phyloP scores from a whole-genome alignment of 169 alveolate species.

The Plasmodium ovale region DNA sequence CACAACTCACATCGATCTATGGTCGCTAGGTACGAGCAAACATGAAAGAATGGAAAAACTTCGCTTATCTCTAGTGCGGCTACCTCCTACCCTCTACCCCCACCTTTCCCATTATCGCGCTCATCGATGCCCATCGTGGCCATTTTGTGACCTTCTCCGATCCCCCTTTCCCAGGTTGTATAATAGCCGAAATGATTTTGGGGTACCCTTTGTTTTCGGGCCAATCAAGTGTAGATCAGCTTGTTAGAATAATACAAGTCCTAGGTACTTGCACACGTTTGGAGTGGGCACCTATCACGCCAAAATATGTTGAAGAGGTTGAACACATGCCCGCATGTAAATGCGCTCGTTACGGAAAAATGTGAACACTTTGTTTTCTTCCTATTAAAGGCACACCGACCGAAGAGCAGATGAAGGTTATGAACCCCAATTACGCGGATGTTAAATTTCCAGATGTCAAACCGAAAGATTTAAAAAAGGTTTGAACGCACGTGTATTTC shows the following conservation, averaged over 20 bases:
- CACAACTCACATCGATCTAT: constrained; percentile 97
- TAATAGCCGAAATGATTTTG: constrained; percentile 94
- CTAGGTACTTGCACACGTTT: constrained; percentile 72
- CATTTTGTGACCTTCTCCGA: constrained; percentile 75
- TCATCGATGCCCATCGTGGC: constrained; percentile 76
- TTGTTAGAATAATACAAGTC: constrained; percentile 95
- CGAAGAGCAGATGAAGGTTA: constrained; percentile 92
- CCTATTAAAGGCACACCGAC: constrained; percentile 94
- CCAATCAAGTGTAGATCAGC: constrained; percentile 96
- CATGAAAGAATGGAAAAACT: constrained; percentile 28
- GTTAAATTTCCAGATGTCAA: constrained; percentile 92
- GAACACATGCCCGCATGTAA: not conserved
- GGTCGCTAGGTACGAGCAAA: constrained; percentile 94
- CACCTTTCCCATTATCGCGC: constrained; percentile 77
- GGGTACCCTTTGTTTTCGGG: constrained; percentile 98
- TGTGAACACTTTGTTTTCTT: constrained; percentile 29
- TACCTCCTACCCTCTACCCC: not conserved
- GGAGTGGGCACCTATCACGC: not conserved
- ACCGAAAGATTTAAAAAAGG: constrained; percentile 79
- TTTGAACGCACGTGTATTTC: not conserved
- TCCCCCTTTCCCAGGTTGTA: constrained; percentile 93
- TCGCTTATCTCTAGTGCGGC: not conserved
- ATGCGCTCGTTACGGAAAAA: not conserved
- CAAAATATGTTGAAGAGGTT: not conserved
- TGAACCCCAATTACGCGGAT: constrained; percentile 96